Percentiles rank a stretch among this genome's conserved stretches.
These are phyloP conservation scores for Chrysophaeum taylorii DNA, from an alignment of 352 stramenopile species.

Conservation along the genomic window DNA sequence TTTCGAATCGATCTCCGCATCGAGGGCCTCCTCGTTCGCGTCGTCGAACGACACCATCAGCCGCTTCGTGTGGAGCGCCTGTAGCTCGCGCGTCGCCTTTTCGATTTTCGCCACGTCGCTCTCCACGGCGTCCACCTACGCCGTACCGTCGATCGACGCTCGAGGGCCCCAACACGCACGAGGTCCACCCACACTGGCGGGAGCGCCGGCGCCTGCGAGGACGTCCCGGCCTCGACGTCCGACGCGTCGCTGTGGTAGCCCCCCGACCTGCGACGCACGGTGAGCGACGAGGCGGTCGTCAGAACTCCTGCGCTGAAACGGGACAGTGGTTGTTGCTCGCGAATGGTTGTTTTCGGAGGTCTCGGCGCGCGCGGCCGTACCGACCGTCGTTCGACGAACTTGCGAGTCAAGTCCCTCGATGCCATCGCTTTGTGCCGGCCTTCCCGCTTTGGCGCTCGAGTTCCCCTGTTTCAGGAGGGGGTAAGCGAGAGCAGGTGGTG, in stretches of 20 bases:
- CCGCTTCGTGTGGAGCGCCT: constrained; percentile 31
- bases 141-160: background rate
- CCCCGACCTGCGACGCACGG: background rate
- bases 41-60: constrained; percentile 43
- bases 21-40: constrained; percentile 27
- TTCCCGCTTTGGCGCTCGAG: too few relatives aligned
- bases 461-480: too few relatives aligned
- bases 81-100: constrained; percentile 46
- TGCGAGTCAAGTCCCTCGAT: constrained; percentile 57
- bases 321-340: background rate
- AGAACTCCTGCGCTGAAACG: background rate
- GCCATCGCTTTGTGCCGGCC: too few relatives aligned
- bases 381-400: constrained; percentile 56
- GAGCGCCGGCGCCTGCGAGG: background rate
- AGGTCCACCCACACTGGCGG: background rate
- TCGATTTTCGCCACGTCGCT: constrained; percentile 54
- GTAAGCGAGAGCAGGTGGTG: too few relatives aligned
- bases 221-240: background rate
- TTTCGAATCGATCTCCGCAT: constrained; percentile 33
- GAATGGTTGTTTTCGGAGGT: constrained; percentile 21
- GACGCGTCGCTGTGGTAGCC: background rate
- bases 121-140: constrained; percentile 58
- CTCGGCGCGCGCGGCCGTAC: constrained; percentile 21
- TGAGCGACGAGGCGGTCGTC: background rate
- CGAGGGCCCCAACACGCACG: background rate